Conservation (phyloP, 2,329 filamentous ascomycete species). For the Emergomyces pasteurianus region DNA sequence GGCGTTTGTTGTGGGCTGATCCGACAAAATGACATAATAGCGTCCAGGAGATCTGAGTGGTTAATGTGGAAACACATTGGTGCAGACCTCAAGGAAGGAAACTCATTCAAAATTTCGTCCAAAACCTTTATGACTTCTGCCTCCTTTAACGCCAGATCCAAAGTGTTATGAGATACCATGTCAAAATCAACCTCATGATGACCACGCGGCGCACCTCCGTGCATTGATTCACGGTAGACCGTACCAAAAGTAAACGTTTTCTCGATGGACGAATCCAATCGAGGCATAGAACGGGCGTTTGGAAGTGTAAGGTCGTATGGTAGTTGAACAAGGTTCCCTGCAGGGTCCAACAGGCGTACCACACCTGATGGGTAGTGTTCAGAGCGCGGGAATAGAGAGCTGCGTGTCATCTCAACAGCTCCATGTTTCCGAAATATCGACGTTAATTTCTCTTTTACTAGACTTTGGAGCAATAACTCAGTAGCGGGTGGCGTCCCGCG, state of each 20-base stretch:
- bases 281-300: constrained; percentile 72
- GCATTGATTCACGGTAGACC: constrained; percentile 69
- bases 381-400: constrained; percentile 69
- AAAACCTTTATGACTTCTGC: constrained; percentile 89
- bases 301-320: constrained; percentile 88
- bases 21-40: constrained; percentile 83
- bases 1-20: constrained; percentile 58
- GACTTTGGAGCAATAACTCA: constrained; percentile 52
- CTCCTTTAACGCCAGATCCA: constrained; percentile 79
- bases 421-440: constrained; percentile 81
- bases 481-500: constrained; percentile 39
- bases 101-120: constrained; percentile 74
- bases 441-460: constrained; percentile 62
- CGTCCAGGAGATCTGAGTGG: constrained; percentile 72
- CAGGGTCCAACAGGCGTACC: constrained; percentile 68
- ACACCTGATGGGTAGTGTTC: constrained; percentile 62
- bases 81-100: constrained; percentile 59
- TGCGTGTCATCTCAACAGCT: constrained; percentile 66
- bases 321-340: constrained; percentile 82
- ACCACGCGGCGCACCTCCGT: constrained; percentile 68
- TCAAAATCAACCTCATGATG: constrained; percentile 93
- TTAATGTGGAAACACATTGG: constrained; percentile 85
- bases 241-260: constrained; percentile 78
- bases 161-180: constrained; percentile 69
- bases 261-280: constrained; percentile 48